Evolutionary conservation across 2,329 filamentous ascomycete genomes (phyloP).

Genomic region (Penicillium italicum): DNA sequence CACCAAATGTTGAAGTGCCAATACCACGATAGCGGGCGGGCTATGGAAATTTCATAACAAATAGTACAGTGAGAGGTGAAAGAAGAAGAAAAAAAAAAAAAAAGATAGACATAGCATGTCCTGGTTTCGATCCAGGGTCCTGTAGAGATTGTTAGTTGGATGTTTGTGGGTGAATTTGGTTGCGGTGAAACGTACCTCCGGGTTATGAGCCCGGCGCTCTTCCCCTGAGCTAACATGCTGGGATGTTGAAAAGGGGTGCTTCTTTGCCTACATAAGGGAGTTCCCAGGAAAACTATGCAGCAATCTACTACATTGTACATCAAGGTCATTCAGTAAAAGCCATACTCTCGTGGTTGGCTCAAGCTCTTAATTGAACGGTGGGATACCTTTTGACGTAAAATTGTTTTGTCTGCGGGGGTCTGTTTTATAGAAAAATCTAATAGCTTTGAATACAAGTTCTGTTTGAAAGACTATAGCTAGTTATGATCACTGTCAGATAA

Average conservation of each 20-base stretch:
- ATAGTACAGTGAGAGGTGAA: too few relatives aligned
- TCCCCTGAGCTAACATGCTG: slow-evolving; percentile 44
- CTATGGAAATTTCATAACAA: too few relatives aligned
- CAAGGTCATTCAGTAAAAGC: neutral
- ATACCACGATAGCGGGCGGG: neutral
- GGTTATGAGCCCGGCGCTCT: slow-evolving; percentile 50
- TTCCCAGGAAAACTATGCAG: too few relatives aligned
- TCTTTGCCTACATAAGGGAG: neutral
- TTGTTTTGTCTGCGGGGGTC: rapidly evolving
- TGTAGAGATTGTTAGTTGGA: neutral
- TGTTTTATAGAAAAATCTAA: neutral
- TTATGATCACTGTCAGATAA: too few relatives aligned
- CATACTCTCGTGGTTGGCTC: neutral
- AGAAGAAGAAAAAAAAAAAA: neutral
- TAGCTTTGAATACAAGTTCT: neutral
- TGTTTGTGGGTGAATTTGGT: neutral
- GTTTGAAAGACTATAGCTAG: neutral
- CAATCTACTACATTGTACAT: neutral
- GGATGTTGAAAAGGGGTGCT: neutral
- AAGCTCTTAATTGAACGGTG: neutral
- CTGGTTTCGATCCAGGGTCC: slow-evolving; percentile 4
- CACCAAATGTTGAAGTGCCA: too few relatives aligned
- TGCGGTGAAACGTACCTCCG: slow-evolving; percentile 30
- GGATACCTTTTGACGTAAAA: neutral
- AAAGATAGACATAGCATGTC: neutral